These are phyloP conservation scores for Echinochloa phyllopogon DNA, from an alignment of 176 grass and related monocot species.

Conservation along the genomic window DNA sequence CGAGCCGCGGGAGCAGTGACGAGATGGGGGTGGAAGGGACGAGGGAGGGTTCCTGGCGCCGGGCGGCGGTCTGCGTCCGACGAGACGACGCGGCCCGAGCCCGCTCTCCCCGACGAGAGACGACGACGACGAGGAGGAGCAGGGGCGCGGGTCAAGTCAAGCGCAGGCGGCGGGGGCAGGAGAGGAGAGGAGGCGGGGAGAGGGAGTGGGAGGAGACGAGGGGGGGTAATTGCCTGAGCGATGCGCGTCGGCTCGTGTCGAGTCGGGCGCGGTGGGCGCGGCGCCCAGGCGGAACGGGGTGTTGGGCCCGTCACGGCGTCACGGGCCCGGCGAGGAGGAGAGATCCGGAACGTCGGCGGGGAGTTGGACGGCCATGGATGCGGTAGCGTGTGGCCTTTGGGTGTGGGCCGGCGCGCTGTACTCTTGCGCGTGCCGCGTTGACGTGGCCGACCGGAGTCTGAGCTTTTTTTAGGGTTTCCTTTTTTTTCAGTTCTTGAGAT, in stretches of 20 bases:
- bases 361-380: background rate
- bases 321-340: background rate
- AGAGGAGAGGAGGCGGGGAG: background rate
- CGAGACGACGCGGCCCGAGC: background rate
- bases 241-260: conserved; percentile 9
- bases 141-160: conserved; percentile 23
- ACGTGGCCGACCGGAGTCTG: background rate
- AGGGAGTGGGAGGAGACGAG: background rate
- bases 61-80: background rate
- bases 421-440: background rate
- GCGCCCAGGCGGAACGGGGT: background rate
- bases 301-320: background rate
- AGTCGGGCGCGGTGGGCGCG: background rate
- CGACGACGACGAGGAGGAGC: conserved; percentile 6
- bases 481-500: background rate
- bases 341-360: background rate
- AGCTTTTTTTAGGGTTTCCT: background rate
- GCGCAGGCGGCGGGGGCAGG: conserved; percentile 1
- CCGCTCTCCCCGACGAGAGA: background rate
- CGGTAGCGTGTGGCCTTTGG: background rate
- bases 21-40: background rate
- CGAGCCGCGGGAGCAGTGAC: background rate
- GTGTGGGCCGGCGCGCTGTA: background rate
- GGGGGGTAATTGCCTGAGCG: background rate
- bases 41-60: background rate